Conservation (phyloP, 305 asterid species). For the Caryopteris hybrid region DNA sequence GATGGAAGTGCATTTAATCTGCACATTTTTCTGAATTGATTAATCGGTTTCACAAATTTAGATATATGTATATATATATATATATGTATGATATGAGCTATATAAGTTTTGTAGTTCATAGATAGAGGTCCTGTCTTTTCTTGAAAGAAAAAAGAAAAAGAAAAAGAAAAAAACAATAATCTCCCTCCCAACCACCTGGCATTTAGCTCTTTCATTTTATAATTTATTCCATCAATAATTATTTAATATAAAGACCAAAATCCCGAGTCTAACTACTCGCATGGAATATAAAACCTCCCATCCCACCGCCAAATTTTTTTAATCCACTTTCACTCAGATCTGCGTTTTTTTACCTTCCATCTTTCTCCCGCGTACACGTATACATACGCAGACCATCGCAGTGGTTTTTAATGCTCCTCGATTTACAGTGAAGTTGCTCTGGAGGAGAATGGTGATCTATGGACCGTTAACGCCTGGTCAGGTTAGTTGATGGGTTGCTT, state of each 20-base stretch:
- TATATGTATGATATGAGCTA: no score
- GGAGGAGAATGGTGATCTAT: slow-evolving; percentile 42
- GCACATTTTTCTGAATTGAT: no score
- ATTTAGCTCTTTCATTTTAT: no score
- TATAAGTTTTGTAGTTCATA: no score
- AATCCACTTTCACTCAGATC: slow-evolving; percentile 33
- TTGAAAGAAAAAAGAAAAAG: no score
- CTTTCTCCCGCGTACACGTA: slow-evolving; percentile 22
- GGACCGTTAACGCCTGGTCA: slow-evolving; percentile 71
- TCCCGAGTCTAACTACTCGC: slow-evolving; percentile 3
- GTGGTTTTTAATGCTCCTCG: slow-evolving; percentile 19
- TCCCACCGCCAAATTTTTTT: slow-evolving; percentile 19
- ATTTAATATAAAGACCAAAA: not conserved
- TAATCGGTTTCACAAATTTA: no score
- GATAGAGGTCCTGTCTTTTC: no score
- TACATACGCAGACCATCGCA: not conserved
- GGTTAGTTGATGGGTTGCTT: slow-evolving; percentile 33
- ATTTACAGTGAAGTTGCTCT: slow-evolving; percentile 2
- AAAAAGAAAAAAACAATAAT: no score
- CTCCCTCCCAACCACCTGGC: no score
- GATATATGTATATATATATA: no score
- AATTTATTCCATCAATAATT: no score
- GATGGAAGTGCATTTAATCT: no score
- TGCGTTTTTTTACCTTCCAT: slow-evolving; percentile 20
- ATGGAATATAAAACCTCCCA: not conserved